These are phyloP conservation scores for Diplodia sapinea DNA, from an alignment of 2,329 filamentous ascomycete genomes.

Conservation along the genomic window DNA sequence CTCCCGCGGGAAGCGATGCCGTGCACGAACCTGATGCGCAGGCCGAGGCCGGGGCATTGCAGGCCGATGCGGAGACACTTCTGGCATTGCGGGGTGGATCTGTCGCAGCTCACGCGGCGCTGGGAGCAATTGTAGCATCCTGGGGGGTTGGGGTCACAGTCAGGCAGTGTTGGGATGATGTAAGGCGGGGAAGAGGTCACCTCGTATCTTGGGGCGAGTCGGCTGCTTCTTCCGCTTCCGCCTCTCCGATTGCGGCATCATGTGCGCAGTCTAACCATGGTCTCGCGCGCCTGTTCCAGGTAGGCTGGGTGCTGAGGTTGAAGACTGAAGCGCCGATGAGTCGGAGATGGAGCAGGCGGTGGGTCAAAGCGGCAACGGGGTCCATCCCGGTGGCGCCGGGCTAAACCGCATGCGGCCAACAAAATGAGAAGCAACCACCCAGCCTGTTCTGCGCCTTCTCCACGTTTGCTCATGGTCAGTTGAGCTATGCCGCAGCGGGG, in stretches of 20 bases:
- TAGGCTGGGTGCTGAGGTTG: neutral
- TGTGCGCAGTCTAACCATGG: neutral
- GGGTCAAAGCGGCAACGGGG: neutral
- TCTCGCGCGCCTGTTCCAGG: neutral
- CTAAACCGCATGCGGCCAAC: neutral
- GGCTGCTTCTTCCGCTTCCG: conserved; percentile 2
- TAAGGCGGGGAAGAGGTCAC: neutral
- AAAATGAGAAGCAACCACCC: conserved; percentile 1
- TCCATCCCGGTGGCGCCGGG: neutral
- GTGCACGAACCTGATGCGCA: neutral
- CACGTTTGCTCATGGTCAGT: neutral
- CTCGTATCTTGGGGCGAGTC: neutral
- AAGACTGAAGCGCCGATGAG: neutral
- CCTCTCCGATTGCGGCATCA: neutral
- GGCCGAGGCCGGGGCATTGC: neutral
- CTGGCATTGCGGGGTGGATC: neutral
- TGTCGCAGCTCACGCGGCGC: neutral
- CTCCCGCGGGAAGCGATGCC: neutral
- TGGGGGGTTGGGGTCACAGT: neutral
- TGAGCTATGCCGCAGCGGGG: neutral
- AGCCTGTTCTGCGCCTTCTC: neutral
- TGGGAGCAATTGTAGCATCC: neutral
- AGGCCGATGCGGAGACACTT: neutral
- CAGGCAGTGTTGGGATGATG: neutral
- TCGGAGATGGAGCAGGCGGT: neutral